phyloP scores from a whole-genome alignment of 768 basidiomycete genomes.

The Pisolithus tinctorius region DNA sequence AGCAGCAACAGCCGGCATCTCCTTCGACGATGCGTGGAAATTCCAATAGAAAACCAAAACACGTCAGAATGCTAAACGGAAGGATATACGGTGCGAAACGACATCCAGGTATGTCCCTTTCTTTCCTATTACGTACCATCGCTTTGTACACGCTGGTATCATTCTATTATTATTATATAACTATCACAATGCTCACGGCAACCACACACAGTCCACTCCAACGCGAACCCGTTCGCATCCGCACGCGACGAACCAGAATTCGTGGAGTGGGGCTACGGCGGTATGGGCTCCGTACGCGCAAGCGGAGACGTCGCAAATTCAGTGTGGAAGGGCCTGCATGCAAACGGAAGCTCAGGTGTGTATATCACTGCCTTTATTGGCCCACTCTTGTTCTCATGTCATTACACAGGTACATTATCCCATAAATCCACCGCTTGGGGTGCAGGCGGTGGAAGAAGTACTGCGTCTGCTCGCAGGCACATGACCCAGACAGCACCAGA shows the following conservation, averaged over 20 bases:
- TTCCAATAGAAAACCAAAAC: conserved; percentile 15
- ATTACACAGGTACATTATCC: conserved; percentile 1
- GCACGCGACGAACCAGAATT: conserved; percentile 69
- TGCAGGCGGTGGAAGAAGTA: conserved; percentile 7
- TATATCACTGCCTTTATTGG: conserved; percentile 6
- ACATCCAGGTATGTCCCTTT: conserved; percentile 16
- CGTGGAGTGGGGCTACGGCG: conserved; percentile 89
- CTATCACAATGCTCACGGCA: not conserved
- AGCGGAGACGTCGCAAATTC: conserved; percentile 23
- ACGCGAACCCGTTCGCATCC: conserved; percentile 56
- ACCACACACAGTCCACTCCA: conserved; percentile 19
- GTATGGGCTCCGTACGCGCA: conserved; percentile 57
- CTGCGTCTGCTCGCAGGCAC: conserved; percentile 10
- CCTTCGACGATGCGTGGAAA: not conserved
- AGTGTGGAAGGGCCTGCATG: conserved; percentile 22
- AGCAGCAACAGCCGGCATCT: conserved; percentile 1
- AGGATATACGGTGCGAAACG: conserved; percentile 64
- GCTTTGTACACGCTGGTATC: not conserved
- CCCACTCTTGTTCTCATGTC: conserved; percentile 5
- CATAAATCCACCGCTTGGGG: conserved; percentile 25
- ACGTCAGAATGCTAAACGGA: conserved; percentile 75
- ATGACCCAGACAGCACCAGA: conserved; percentile 13
- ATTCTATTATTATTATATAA: not conserved
- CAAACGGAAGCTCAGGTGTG: conserved; percentile 25
- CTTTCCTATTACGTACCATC: not conserved